Base-by-base conservation (phyloP, 129 eudicot genomes). In the Sambucus nigra region DNA sequence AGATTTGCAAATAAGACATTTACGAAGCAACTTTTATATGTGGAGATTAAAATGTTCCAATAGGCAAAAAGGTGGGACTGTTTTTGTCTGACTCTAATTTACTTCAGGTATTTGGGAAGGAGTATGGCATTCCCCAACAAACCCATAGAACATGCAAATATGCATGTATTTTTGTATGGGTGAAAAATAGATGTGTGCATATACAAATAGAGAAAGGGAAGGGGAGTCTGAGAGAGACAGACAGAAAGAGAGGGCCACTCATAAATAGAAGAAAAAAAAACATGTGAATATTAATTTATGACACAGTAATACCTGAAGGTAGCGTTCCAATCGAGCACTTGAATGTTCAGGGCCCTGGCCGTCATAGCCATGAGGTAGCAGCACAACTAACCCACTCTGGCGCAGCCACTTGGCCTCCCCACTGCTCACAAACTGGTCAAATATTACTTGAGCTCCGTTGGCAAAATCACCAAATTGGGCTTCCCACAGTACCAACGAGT, bases 311-410 rank as follows among this genome's bases (percentile, higher is more conserved):
- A 91, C 99, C 95, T 87, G 96, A 54, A 87, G 94, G 69, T 68
- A 87, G 12, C 96, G 96, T 55, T 87, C 96, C 63, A 87, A 73
- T 7, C 96, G 76, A 2, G 88, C 81, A 87, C 94, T 83, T 1
- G 96, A 87, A 71, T 87, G 96, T 52, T 87, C 96, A 23, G 96
- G 96, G 23, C 96, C 96, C 64, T 87, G 96, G 35, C 96, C 96
- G 72, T 87, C 96, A 65, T 87, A 87, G 56, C 96, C 96, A 75
- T 87, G 96, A 56, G 96, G 96, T 18, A 87, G 64, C 44, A 87
- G 76, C 64, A 87, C 83, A 60, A 87, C 96, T 35, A 87, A 68
- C 44, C 96, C 96, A 7, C 86, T 76, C 66, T 83, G 94, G 8
- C 96, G 83, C 74, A 83, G 46, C 96, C 96, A 87, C 59, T 87